Evolutionary conservation across 139 green algal species (phyloP).

Genomic region (Coelastrella sp.): DNA sequence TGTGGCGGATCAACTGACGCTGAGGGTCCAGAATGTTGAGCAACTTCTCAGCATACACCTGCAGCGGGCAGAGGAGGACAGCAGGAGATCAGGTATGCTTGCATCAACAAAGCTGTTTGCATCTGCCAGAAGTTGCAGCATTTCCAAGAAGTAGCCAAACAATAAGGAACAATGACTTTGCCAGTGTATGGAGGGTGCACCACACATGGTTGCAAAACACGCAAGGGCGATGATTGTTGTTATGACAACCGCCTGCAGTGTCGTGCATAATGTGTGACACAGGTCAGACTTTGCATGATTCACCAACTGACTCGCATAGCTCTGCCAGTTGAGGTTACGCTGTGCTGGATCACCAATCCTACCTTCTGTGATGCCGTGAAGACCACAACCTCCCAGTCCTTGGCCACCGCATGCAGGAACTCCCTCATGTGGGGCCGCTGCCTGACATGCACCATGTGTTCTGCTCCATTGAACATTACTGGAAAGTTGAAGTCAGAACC

Average conservation of each 20-base stretch:
- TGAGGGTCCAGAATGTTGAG: constrained; percentile 61
- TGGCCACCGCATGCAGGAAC: constrained; percentile 42
- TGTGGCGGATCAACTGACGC: constrained; percentile 81
- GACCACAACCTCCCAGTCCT: constrained; percentile 89
- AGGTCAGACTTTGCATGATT: neutral
- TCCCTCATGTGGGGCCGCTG: constrained; percentile 40
- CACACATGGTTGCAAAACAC: too few relatives aligned
- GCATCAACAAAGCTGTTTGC: too few relatives aligned
- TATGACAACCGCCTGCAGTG: neutral
- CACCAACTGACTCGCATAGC: neutral
- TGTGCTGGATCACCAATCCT: neutral
- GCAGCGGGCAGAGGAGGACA: neutral
- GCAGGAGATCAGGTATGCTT: too few relatives aligned
- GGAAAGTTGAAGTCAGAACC: constrained; percentile 92
- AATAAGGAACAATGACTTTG: too few relatives aligned
- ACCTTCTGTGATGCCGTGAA: constrained; percentile 91
- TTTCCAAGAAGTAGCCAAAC: too few relatives aligned
- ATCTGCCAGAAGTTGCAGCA: too few relatives aligned
- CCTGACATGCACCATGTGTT: constrained; percentile 53
- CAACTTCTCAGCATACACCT: constrained; percentile 62
- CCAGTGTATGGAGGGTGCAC: too few relatives aligned
- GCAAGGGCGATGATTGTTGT: too few relatives aligned
- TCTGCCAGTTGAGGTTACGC: too few relatives aligned
- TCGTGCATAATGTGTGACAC: neutral
- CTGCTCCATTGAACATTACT: constrained; percentile 64